These are phyloP conservation scores for Mycosphaerella arachidis DNA, from an alignment of 2,329 filamentous ascomycete species.

Conservation along the genomic window DNA sequence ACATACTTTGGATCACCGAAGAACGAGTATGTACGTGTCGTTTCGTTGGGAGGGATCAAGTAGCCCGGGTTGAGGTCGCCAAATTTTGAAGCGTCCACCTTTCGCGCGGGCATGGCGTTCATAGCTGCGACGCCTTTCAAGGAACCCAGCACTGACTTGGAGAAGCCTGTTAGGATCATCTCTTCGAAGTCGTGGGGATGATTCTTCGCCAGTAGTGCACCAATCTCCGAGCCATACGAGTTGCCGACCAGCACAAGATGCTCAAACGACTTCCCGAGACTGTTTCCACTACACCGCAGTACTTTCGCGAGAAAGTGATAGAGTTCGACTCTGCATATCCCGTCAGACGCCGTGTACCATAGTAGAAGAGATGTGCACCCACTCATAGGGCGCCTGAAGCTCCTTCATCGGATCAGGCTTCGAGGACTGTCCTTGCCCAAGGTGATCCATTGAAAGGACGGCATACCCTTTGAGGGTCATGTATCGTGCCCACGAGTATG, in stretches of 20 bases:
- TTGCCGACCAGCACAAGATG: conserved; percentile 9
- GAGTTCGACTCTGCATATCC: conserved; percentile 4
- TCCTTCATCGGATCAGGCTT: conserved; percentile 13
- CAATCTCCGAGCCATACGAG: conserved; percentile 13
- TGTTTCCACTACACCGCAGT: conserved; percentile 4
- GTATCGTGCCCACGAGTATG: conserved; percentile 14
- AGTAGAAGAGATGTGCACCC: neutral
- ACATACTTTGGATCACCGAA: conserved; percentile 13
- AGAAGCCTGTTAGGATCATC: conserved; percentile 18
- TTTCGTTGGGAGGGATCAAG: conserved; percentile 13
- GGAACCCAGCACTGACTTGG: conserved; percentile 9
- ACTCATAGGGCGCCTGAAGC: conserved; percentile 14
- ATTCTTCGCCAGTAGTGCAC: conserved; percentile 2
- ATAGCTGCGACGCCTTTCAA: conserved; percentile 10
- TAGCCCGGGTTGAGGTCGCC: conserved; percentile 11
- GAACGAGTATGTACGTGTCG: conserved; percentile 15
- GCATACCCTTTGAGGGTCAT: conserved; percentile 10
- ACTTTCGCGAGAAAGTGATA: conserved; percentile 9
- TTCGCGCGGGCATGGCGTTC: conserved; percentile 6
- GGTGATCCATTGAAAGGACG: conserved; percentile 10
- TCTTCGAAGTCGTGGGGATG: conserved; percentile 14
- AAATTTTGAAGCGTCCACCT: conserved; percentile 11
- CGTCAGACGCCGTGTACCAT: neutral
- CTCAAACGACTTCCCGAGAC: conserved; percentile 3
- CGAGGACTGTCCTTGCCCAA: conserved; percentile 10